Evolutionary conservation across 108 stramenopile species (phyloP).

Genomic region (Skeletonema potamos): DNA sequence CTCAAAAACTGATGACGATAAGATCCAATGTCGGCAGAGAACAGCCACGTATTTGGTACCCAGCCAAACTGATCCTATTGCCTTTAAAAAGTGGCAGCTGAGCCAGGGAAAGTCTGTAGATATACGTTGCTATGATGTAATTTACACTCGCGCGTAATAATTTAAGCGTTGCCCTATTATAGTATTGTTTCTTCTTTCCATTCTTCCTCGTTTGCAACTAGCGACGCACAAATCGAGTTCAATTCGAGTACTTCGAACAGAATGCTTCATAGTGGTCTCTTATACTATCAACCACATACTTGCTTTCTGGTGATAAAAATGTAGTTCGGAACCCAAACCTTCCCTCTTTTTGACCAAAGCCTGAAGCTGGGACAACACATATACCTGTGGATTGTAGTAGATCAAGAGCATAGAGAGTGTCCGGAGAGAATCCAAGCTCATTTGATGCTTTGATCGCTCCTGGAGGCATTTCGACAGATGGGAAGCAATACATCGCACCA

Average conservation of each 20-base stretch:
- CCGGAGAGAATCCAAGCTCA: slow-evolving; percentile 72
- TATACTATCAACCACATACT: slow-evolving; percentile 71
- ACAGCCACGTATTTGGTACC: slow-evolving; percentile 79
- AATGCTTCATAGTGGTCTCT: slow-evolving; percentile 81
- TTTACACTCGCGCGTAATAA: slow-evolving; percentile 44
- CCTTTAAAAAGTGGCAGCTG: slow-evolving; percentile 71
- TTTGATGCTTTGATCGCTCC: slow-evolving; percentile 79
- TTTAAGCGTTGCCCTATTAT: not conserved
- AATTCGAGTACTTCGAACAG: slow-evolving; percentile 61
- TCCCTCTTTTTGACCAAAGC: slow-evolving; percentile 93
- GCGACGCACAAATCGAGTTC: not conserved
- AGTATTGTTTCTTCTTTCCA: not conserved
- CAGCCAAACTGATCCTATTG: slow-evolving; percentile 68
- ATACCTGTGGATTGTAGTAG: slow-evolving; percentile 92
- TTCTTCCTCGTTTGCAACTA: not conserved
- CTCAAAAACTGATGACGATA: slow-evolving; percentile 27
- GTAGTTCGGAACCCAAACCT: slow-evolving; percentile 97
- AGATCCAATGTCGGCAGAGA: slow-evolving; percentile 67
- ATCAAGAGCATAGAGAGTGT: slow-evolving; percentile 92
- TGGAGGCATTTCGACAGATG: slow-evolving; percentile 77
- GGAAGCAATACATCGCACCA: slow-evolving; percentile 98
- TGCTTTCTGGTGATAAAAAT: slow-evolving; percentile 90
- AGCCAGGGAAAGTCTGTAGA: slow-evolving; percentile 72
- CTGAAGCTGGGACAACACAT: slow-evolving; percentile 94
- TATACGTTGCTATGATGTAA: slow-evolving; percentile 78